Evolutionary conservation across 768 basidiomycete genomes (phyloP), one percentile per base, ranked within the genome.

Genomic region (Mrakia blollopis): DNA sequence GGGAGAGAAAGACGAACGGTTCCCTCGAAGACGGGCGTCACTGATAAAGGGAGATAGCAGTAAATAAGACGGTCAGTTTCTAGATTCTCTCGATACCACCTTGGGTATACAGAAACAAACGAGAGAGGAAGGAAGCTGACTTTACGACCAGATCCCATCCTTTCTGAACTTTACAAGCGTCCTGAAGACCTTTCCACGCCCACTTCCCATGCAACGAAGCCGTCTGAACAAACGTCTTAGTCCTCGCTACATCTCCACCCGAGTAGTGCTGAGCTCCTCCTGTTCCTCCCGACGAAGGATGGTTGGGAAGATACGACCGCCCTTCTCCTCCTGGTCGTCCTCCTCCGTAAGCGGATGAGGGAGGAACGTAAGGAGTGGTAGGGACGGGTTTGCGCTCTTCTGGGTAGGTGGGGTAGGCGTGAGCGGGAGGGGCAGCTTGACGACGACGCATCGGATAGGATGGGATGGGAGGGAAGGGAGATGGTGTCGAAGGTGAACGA

Each of bases 11-110:
- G 44, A 60, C 75, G 35, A 10, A 80, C 80, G 61, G 57, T 65
- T 73, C 5, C 65, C 80, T 44, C 83, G 65, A 14, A 84, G 79
- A 61, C 83, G 82, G 5, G 80, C 79, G 79, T 84, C 83, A 72
- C 83, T 84, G 62, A 37, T n/a, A 52, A 60, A 68, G 68, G 79
- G 41, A 63, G 30, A 37, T 18, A 32, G 28, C 39, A 44, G 25
- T 7, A 14, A n/a, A 1, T 0, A n/a, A 54, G 8, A 9, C n/a
- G 4, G 54, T 28, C 18, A 52, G 44, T n/a, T 25, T 21, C 16
- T 8, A 4, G 23, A 16, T 23, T 28, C 16, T 23, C 37, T 62
- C 37, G 2, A 44, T 23, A 35, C 25, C 10, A 16, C 28, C 32
- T 23, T 23, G 41, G 37, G 35, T 28, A 13, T 18, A 44, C 70